A percentile compares a stretch with the other conserved stretches of the same genome.
Evolutionary conservation across 495 filamentous ascomycete species (phyloP).

Genomic region (Lophiotrema nucula): DNA sequence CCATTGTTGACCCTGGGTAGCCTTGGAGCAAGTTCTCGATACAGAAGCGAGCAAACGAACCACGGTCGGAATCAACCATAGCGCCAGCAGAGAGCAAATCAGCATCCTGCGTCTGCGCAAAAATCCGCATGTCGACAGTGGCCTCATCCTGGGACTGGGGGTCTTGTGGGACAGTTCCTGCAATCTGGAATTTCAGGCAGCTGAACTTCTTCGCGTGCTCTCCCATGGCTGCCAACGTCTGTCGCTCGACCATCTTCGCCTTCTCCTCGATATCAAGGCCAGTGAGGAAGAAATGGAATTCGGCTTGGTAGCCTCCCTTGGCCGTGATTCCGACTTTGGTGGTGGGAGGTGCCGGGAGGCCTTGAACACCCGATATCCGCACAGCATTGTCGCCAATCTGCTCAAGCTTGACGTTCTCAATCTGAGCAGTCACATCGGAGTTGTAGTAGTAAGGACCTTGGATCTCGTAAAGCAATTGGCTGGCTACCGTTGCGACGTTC

Average conservation of each 20-base stretch:
- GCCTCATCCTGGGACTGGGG: conserved; percentile 23
- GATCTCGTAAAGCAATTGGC: conserved; percentile 25
- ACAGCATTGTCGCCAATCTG: conserved; percentile 20
- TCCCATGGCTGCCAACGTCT: conserved; percentile 10
- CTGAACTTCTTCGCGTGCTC: conserved; percentile 22
- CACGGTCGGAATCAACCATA: conserved; percentile 13
- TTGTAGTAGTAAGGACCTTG: conserved; percentile 24
- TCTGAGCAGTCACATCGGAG: conserved; percentile 23
- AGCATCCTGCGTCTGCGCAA: conserved; percentile 14
- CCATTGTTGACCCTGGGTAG: conserved; percentile 25
- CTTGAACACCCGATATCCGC: conserved; percentile 13
- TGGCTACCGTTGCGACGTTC: conserved; percentile 6
- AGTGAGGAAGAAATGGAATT: conserved; percentile 22
- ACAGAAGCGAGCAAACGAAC: conserved; percentile 20
- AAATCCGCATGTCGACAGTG: conserved; percentile 26
- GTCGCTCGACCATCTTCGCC: conserved; percentile 21
- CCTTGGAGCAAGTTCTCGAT: conserved; percentile 24
- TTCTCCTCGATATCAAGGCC: conserved; percentile 29
- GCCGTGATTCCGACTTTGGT: conserved; percentile 31
- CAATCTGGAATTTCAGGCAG: conserved; percentile 14
- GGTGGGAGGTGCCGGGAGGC: conserved; percentile 18
- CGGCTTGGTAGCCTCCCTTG: conserved; percentile 25
- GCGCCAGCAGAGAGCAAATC: conserved; percentile 15
- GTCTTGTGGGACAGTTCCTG: conserved; percentile 14
- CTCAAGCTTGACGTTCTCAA: conserved; percentile 20